These are phyloP conservation scores for Wickerhamiella vanderwaltii DNA, from an alignment of 805 yeast species.

Conservation along the genomic window DNA sequence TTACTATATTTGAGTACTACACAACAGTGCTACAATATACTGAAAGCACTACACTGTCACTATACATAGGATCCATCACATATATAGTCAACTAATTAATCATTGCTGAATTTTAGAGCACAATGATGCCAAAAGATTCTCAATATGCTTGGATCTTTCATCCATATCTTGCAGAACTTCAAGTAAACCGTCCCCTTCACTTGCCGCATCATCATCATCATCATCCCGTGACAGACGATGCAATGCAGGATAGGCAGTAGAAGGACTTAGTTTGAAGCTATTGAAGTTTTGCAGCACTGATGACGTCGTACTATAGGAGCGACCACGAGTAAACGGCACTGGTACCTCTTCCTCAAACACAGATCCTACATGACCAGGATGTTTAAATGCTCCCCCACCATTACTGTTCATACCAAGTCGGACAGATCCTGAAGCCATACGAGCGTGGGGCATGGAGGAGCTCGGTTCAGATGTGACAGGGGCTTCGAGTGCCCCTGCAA, in stretches of 20 bases:
- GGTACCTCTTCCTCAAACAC: not conserved
- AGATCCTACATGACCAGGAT: not conserved
- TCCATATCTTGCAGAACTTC: constrained; percentile 10
- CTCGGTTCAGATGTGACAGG: constrained; percentile 2
- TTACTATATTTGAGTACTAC: too few species aligned
- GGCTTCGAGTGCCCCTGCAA: constrained; percentile 11
- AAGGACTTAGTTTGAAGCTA: constrained; percentile 9
- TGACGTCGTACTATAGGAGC: constrained; percentile 8
- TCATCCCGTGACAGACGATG: not conserved
- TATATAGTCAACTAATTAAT: too few species aligned
- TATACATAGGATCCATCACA: too few species aligned
- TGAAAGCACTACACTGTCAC: too few species aligned
- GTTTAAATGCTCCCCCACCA: not conserved
- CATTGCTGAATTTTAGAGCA: not conserved
- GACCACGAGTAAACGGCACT: not conserved
- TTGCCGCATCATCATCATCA: constrained; percentile 7
- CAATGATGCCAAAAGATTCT: constrained; percentile 7
- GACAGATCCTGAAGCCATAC: not conserved
- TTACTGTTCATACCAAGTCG: not conserved
- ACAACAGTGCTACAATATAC: too few species aligned
- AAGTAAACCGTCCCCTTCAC: constrained; percentile 6
- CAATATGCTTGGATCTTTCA: constrained; percentile 9
- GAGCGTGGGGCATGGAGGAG: not conserved
- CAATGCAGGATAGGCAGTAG: not conserved
- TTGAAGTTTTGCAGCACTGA: constrained; percentile 4